These are phyloP conservation scores for Boletus bicolor DNA, from an alignment of 768 basidiomycete genomes.

Conservation along the genomic window DNA sequence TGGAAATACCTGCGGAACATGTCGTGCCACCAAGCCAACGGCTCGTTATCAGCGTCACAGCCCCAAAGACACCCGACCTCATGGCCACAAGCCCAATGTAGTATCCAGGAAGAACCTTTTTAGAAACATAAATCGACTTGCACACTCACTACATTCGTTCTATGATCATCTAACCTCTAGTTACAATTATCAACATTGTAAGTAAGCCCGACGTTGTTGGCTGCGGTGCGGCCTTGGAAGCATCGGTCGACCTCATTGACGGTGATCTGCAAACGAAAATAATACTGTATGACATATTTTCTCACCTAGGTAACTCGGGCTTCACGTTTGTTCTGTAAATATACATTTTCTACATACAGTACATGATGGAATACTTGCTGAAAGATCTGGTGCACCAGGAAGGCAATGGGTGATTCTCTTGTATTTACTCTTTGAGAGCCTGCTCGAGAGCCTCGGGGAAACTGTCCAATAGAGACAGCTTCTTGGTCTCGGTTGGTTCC, in stretches of 20 bases:
- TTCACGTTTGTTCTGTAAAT: conserved; percentile 5
- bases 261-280: neutral
- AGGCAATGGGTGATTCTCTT: neutral
- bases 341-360: neutral
- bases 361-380: conserved; percentile 1
- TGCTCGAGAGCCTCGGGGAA: conserved; percentile 31
- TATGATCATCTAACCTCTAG: conserved; percentile 2
- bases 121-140: neutral
- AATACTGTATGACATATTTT: conserved; percentile 2
- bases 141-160: conserved; percentile 15
- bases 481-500: conserved; percentile 32
- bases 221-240: neutral
- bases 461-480: conserved; percentile 26
- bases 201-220: neutral
- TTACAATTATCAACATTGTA: conserved; percentile 4
- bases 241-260: neutral
- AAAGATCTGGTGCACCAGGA: neutral
- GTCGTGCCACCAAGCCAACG: conserved; percentile 45
- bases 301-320: neutral
- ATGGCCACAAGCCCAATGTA: neutral
- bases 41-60: conserved; percentile 30
- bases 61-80: conserved; percentile 4
- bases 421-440: conserved; percentile 9
- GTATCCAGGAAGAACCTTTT: neutral
- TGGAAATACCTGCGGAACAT: conserved; percentile 47